Conservation (phyloP, 176 grass and related monocot species). For the Zoysia pacifica region DNA sequence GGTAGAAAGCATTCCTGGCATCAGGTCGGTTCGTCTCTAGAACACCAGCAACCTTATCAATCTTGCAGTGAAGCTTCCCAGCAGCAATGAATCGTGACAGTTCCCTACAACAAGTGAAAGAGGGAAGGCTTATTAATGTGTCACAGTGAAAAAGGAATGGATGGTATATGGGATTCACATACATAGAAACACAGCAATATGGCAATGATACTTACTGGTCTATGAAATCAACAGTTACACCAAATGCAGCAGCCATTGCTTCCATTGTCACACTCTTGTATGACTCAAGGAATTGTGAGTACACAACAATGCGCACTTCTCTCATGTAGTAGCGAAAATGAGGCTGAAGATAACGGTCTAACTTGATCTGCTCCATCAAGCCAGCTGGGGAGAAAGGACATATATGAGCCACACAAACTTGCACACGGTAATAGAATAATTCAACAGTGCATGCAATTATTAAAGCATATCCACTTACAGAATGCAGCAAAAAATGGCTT, state of each 20-base stretch:
- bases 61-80: slow-evolving; percentile 98
- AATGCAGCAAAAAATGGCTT: slow-evolving; percentile 94
- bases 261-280: slow-evolving; percentile 99
- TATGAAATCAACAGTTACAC: slow-evolving; percentile 92
- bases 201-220: slow-evolving; percentile 69
- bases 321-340: slow-evolving; percentile 97
- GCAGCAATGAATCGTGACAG: slow-evolving; percentile 94
- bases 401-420: not conserved
- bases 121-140: too few species aligned
- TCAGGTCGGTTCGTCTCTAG: slow-evolving; percentile 94
- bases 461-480: slow-evolving; percentile 58
- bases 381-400: slow-evolving; percentile 70
- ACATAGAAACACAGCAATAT: too few species aligned
- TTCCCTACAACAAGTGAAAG: slow-evolving; percentile 47
- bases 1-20: slow-evolving; percentile 90
- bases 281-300: slow-evolving; percentile 96
- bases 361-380: slow-evolving; percentile 87
- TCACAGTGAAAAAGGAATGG: too few species aligned
- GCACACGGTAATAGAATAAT: not conserved
- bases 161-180: too few species aligned
- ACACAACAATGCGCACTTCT: slow-evolving; percentile 84
- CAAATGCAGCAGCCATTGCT: slow-evolving; percentile 92
- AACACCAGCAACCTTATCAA: slow-evolving; percentile 93
- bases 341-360: slow-evolving; percentile 86
- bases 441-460: not conserved